Conservation (phyloP, 129 eudicot species). For the Gnaphalium uliginosum region DNA sequence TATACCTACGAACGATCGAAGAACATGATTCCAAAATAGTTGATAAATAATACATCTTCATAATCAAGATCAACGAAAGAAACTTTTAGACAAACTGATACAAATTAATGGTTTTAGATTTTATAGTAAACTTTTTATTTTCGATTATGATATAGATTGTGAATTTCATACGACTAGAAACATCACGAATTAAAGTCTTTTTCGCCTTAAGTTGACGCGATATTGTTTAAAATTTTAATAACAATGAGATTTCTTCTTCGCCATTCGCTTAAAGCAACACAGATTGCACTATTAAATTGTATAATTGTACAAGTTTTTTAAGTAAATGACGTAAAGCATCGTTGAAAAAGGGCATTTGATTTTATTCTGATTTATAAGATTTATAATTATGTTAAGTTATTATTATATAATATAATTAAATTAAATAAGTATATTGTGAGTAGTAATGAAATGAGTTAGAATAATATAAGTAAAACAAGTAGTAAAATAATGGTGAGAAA, state of each 20-base stretch:
- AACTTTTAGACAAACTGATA: not conserved
- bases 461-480: constrained; percentile 7
- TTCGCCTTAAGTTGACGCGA: not conserved
- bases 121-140: not conserved
- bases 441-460: constrained; percentile 17
- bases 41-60: too few relatives aligned
- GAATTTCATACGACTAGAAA: not conserved
- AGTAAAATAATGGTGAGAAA: constrained; percentile 16
- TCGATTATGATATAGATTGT: not conserved
- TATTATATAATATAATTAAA: too few relatives aligned
- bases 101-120: not conserved
- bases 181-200: not conserved
- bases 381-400: not conserved
- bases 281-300: constrained; percentile 4
- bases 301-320: not conserved
- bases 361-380: not conserved
- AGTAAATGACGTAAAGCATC: constrained; percentile 11
- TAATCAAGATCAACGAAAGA: not conserved
- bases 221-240: not conserved
- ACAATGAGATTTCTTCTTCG: not conserved
- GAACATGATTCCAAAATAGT: too few relatives aligned
- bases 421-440: not conserved
- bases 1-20: too few relatives aligned
- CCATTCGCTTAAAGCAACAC: constrained; percentile 3
- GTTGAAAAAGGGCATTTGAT: constrained; percentile 10